Percentiles rank a stretch among this genome's conserved stretches.
Conservation (phyloP, 352 stramenopile species). For the Phytopythium litorale region DNA sequence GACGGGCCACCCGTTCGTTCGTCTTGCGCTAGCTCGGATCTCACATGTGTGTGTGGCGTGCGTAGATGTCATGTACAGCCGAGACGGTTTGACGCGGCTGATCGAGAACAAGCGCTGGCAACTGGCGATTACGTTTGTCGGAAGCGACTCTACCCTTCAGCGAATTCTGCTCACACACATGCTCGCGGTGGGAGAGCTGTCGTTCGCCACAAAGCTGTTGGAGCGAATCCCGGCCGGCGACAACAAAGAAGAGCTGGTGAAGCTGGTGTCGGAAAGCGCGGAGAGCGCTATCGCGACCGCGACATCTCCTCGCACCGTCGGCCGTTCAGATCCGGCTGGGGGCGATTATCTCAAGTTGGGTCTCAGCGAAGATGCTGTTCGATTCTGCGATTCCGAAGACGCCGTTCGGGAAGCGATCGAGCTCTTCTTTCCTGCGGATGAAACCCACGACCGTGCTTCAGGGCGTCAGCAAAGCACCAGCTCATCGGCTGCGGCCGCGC, state of each 20-base stretch:
- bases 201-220: slow-evolving; percentile 21
- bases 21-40: too few relatives aligned
- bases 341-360: slow-evolving; percentile 24
- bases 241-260: slow-evolving; percentile 19
- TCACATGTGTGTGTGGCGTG: background rate
- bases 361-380: slow-evolving; percentile 16
- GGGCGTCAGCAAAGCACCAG: background rate
- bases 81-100: slow-evolving; percentile 49
- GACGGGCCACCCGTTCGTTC: background rate
- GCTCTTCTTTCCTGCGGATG: slow-evolving; percentile 19
- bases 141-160: slow-evolving; percentile 46
- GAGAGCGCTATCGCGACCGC: background rate
- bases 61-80: slow-evolving; percentile 54
- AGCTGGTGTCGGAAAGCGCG: background rate
- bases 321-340: background rate
- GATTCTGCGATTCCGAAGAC: slow-evolving; percentile 41
- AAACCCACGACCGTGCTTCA: background rate
- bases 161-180: slow-evolving; percentile 43
- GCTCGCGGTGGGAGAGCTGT: slow-evolving; percentile 26
- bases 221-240: slow-evolving; percentile 28
- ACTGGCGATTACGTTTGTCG: slow-evolving; percentile 57
- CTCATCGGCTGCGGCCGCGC: background rate
- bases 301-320: background rate
- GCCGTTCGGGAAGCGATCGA: slow-evolving; percentile 16
- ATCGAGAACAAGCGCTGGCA: slow-evolving; percentile 63